phyloP scores from a whole-genome alignment of 805 yeast species.

The Candida coleopterorum region DNA sequence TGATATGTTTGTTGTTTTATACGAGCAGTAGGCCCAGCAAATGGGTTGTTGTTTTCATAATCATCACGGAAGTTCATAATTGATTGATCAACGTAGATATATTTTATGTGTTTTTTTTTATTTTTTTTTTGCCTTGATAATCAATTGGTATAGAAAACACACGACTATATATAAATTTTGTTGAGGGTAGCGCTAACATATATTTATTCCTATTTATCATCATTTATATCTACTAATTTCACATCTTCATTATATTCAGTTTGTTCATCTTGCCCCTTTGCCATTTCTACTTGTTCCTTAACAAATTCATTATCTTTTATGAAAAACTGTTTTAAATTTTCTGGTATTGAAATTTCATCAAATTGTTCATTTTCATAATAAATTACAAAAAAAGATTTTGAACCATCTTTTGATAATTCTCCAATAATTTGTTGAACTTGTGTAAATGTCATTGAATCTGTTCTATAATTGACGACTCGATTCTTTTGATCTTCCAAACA shows the following conservation, averaged over 20 bases:
- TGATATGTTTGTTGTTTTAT: slow-evolving; percentile 8
- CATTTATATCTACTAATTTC: slow-evolving; percentile 1
- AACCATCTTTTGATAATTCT: slow-evolving; percentile 11
- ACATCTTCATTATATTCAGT: not conserved
- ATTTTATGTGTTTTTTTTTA: too few relatives aligned
- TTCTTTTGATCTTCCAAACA: slow-evolving; percentile 9
- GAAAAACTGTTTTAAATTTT: slow-evolving; percentile 14
- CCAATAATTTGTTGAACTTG: slow-evolving; percentile 14
- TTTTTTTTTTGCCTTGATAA: too few relatives aligned
- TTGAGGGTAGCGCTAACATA: not conserved
- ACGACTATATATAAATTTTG: too few relatives aligned
- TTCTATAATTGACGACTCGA: slow-evolving; percentile 13
- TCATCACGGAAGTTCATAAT: slow-evolving; percentile 34
- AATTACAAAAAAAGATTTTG: slow-evolving; percentile 13
- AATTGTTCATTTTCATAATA: slow-evolving; percentile 15
- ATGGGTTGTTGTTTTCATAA: slow-evolving; percentile 41
- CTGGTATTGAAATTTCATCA: slow-evolving; percentile 6
- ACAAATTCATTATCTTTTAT: slow-evolving; percentile 14
- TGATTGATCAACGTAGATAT: too few relatives aligned
- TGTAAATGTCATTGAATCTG: slow-evolving; percentile 18
- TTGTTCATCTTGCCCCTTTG: not conserved
- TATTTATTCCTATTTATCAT: not conserved
- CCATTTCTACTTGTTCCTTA: slow-evolving; percentile 1
- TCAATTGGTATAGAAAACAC: too few relatives aligned
- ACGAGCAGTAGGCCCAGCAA: slow-evolving; percentile 27